phyloP scores from a whole-genome alignment of 306 rosid genomes.

The Bauhinia variegata region DNA sequence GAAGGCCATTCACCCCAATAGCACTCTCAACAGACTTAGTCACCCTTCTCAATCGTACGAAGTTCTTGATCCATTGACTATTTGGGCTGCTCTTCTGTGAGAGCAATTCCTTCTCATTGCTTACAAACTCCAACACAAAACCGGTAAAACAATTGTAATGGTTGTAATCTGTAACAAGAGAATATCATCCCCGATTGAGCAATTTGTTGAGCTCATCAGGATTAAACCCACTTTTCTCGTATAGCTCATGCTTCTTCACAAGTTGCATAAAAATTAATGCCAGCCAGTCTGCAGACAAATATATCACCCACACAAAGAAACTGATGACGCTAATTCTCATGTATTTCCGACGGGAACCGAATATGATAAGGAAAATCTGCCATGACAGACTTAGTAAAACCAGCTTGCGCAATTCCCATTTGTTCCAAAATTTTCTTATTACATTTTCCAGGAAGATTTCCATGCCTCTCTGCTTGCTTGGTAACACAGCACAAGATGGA shows the following conservation, averaged over 20 bases:
- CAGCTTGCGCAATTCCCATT: conserved; percentile 10
- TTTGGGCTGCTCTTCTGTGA: no score
- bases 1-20: no score
- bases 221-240: not conserved
- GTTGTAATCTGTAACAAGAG: not conserved
- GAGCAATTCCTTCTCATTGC: no score
- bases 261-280: not conserved
- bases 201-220: not conserved
- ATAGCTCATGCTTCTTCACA: not conserved
- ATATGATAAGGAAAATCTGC: conserved; percentile 15
- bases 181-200: not conserved
- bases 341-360: conserved; percentile 1
- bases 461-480: not conserved
- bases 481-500: no score
- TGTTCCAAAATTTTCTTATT: conserved; percentile 11
- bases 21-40: no score
- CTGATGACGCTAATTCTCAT: not conserved
- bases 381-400: conserved; percentile 23
- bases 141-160: no score
- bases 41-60: no score
- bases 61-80: no score
- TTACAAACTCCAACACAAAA: no score
- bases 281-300: conserved; percentile 31
- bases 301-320: conserved; percentile 1
- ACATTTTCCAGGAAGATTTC: not conserved